phyloP scores from a whole-genome alignment of 768 basidiomycete species.

The Russula earlei region DNA sequence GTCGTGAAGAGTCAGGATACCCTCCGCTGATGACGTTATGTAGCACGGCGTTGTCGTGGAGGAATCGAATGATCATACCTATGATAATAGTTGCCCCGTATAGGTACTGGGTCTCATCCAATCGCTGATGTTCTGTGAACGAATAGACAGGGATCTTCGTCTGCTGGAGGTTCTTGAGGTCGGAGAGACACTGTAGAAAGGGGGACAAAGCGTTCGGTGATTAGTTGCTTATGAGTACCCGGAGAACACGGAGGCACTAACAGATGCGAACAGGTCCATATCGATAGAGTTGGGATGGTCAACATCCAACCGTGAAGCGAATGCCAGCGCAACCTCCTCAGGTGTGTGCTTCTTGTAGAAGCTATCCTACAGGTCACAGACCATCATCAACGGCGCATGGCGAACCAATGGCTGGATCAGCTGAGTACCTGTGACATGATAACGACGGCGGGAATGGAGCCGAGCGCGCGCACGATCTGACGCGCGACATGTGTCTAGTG shows the following conservation, averaged over 20 bases:
- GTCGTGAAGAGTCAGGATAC: slow-evolving; percentile 85
- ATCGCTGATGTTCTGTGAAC: slow-evolving; percentile 80
- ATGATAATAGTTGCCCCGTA: slow-evolving; percentile 94
- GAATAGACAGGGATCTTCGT: slow-evolving; percentile 92
- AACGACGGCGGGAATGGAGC: slow-evolving; percentile 80
- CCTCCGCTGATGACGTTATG: slow-evolving; percentile 51
- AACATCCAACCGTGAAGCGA: slow-evolving; percentile 71
- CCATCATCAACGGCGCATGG: background rate
- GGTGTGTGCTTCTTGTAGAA: slow-evolving; percentile 80
- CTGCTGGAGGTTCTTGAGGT: slow-evolving; percentile 76
- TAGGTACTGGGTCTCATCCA: slow-evolving; percentile 72
- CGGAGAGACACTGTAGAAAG: slow-evolving; percentile 58
- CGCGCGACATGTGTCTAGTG: slow-evolving; percentile 84
- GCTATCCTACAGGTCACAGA: slow-evolving; percentile 54
- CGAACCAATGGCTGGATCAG: background rate
- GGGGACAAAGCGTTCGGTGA: background rate
- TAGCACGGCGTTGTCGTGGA: background rate
- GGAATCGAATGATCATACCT: slow-evolving; percentile 33
- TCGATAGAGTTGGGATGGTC: slow-evolving; percentile 94
- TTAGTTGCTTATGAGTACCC: background rate
- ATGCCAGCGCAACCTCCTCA: slow-evolving; percentile 77
- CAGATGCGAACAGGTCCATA: slow-evolving; percentile 74
- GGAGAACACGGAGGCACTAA: slow-evolving; percentile 30
- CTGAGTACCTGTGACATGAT: slow-evolving; percentile 73
- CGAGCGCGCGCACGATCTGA: slow-evolving; percentile 69